These are phyloP conservation scores for Fusarium paranaense DNA, from an alignment of 2,329 filamentous ascomycete genomes.

Conservation along the genomic window DNA sequence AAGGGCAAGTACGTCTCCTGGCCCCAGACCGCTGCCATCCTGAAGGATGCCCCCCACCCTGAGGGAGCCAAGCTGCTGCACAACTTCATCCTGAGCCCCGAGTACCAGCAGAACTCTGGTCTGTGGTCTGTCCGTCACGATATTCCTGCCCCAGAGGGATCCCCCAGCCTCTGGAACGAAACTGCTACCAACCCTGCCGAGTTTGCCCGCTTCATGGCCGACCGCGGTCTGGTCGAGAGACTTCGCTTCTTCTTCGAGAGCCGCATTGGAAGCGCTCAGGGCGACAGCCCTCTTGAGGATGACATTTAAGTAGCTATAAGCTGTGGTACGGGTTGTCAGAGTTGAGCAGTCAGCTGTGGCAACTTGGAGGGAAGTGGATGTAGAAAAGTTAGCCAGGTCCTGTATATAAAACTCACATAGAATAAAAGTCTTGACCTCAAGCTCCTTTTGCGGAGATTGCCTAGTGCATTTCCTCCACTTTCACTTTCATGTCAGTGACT, in stretches of 20 bases:
- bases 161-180: conserved; percentile 31
- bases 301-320: conserved; percentile 25
- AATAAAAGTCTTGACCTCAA: background rate
- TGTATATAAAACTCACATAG: background rate
- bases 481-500: too few species aligned
- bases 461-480: too few species aligned
- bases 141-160: conserved; percentile 43
- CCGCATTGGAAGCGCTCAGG: conserved; percentile 56
- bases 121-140: conserved; percentile 53
- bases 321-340: background rate
- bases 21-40: conserved; percentile 61
- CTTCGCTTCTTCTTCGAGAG: conserved; percentile 56
- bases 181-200: conserved; percentile 50
- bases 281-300: conserved; percentile 51
- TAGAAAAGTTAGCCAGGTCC: background rate
- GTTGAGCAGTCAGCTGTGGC: background rate
- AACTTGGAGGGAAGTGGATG: background rate
- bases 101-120: conserved; percentile 49
- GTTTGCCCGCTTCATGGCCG: conserved; percentile 56
- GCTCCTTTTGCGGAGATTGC: too few species aligned
- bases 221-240: conserved; percentile 56
- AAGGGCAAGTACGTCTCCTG: conserved; percentile 59
- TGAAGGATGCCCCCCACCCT: conserved; percentile 60
- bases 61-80: conserved; percentile 64
- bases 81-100: conserved; percentile 57